Evolutionary conservation across 495 filamentous ascomycete genomes (phyloP), one percentile per base, ranked within the genome.

Genomic region (Xylaria acuta): DNA sequence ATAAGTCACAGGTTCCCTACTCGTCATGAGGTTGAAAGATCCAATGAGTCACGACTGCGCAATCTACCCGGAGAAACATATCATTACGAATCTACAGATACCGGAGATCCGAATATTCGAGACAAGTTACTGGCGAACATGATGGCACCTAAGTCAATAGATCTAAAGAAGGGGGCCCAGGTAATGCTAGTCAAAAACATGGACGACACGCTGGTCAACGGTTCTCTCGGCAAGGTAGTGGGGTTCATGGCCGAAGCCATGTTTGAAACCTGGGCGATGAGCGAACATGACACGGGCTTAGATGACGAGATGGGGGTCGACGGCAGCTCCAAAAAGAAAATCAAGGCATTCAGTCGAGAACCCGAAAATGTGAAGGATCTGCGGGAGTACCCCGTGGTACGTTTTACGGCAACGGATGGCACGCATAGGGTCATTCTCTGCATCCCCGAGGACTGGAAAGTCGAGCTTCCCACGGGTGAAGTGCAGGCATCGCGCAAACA

Each of bases 131-230:
- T 99, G 0, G 75, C 88, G 2, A 97, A 93, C 78, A 97, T 96
- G 89, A 98, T 99, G 94, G 95, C 95, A 0, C 94, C 96, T 5
- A 86, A 86, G 38, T 73, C 76, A 0, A 88, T 98, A 22, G 87
- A 91, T 58, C 84, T 99, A 54, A 98, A 97, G 81, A 93, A 95
- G 75, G 94, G 94, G 22, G 91, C 94, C 0, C 97, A 98, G 78
- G 97, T 99, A 36, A 98, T 99, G 96, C 82, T 99, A n/a, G 97
- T 98, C 86, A 99, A 99, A 78, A 99, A 99, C 77, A 90, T 97
- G 84, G 96, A 99, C 80, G 95, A 97, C 3, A 88, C 86, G 0
- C 88, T 98, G 2, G 96, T 98, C 69, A 99, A 99, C 74, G 96
- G 96, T 5, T 97, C 96, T 0, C 87, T 98, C 47, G 96, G 96